Evolutionary conservation across 1,139 yeast species (phyloP), one percentile per base, ranked within the genome.

Genomic region (Arxiozyma heterogenica): DNA sequence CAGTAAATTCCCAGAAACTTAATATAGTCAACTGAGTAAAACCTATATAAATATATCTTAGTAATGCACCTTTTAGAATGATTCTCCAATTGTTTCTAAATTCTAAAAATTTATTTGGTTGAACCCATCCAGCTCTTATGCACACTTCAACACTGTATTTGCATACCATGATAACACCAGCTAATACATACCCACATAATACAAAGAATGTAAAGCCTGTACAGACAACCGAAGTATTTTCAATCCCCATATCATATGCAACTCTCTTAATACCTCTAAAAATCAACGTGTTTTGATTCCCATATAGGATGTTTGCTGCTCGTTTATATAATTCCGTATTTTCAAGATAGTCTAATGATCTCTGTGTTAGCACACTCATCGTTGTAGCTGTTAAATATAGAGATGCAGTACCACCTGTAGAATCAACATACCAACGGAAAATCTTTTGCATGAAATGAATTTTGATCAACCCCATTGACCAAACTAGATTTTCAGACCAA

Each of bases 401-500:
- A 9, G 84, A 71, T 49, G 94, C 89, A 0, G 75, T 71, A 52
- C 95, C 95, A 53, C 95, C 94, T 3, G 94, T 85, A 52, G 87
- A 73, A 68, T 86, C 90, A 50, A 86, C 81, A 63, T 84, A 86
- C 95, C 95, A 86, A 64, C 91, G 76, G 68, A 86, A 84, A 61
- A 86, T 83, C 54, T 81, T 75, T 69, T 85, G 91, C 91, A 86
- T 85, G 63, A 85, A 85, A 8, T 69, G 66, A 47, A 84, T 78
- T 63, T 83, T 74, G 61, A 86, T 85, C 58, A 86, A 74, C 4
- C 94, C 94, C 93, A 86, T 85, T 4, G 91, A 84, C 94, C 94
- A 86, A 41, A 88, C 87, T 67, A 86, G 75, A 65, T 86, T 86
- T 66, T 84, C 91, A 5, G 89, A 76, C 94, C 94, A 86, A 9